These are phyloP conservation scores for Posidonia australis DNA, from an alignment of 106 monocot genomes.

Conservation along the genomic window DNA sequence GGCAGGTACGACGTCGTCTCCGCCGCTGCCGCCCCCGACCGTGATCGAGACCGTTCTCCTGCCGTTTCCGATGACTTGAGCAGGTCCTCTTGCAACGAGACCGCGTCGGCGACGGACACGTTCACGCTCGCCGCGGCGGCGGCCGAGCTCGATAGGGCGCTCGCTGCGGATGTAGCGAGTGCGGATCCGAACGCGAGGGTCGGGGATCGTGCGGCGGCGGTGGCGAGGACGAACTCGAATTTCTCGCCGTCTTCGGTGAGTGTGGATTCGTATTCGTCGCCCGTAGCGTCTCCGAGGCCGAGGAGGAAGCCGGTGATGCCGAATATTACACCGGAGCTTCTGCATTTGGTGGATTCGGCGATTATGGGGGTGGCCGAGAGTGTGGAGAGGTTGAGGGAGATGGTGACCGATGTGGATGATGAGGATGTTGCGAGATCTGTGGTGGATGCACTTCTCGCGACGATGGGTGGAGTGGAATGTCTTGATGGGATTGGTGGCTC, in stretches of 20 bases:
- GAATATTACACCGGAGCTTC: slow-evolving; percentile 49
- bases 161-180: slow-evolving; percentile 6
- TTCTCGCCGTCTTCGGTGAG: slow-evolving; percentile 28
- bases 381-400: slow-evolving; percentile 27
- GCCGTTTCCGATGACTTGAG: slow-evolving; percentile 12
- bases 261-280: slow-evolving; percentile 41
- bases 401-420: slow-evolving; percentile 20
- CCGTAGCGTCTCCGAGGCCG: slow-evolving; percentile 23
- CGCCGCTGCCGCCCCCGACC: neutral
- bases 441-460: slow-evolving; percentile 72
- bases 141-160: slow-evolving; percentile 9
- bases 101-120: slow-evolving; percentile 6
- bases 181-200: slow-evolving; percentile 2
- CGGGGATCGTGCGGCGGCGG: neutral
- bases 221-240: neutral
- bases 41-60: slow-evolving; percentile 6
- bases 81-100: slow-evolving; percentile 20
- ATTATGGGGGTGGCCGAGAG: slow-evolving; percentile 59
- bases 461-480: slow-evolving; percentile 72
- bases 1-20: neutral
- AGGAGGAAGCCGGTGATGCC: slow-evolving; percentile 39
- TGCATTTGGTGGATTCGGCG: slow-evolving; percentile 71
- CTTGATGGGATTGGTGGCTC: slow-evolving; percentile 26
- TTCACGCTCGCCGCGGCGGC: slow-evolving; percentile 5
- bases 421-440: slow-evolving; percentile 34